phyloP scores from a whole-genome alignment of 306 rosid genomes.

The Pueraria montana region DNA sequence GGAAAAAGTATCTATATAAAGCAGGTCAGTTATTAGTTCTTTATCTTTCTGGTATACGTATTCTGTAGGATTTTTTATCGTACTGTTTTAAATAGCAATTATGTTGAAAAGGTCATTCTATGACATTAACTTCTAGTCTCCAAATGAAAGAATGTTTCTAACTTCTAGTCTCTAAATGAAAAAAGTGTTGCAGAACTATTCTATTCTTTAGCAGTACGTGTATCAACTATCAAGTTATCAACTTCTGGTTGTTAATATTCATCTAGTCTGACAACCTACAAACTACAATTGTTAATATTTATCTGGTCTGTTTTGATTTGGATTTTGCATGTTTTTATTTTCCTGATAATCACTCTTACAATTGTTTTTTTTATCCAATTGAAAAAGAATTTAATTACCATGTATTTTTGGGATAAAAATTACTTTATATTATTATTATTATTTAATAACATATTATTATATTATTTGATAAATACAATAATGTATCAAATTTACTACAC shows the following conservation, averaged over 20 bases:
- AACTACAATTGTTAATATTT: neutral
- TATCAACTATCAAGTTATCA: slow-evolving; percentile 7
- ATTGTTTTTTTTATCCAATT: neutral
- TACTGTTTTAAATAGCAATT: slow-evolving; percentile 31
- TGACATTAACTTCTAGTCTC: slow-evolving; percentile 9
- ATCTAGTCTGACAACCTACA: slow-evolving; percentile 35
- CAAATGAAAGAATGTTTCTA: slow-evolving; percentile 8
- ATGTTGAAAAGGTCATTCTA: slow-evolving; percentile 34
- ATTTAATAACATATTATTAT: neutral
- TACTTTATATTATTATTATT: neutral
- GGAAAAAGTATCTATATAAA: slow-evolving; percentile 98
- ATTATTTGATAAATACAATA: neutral
- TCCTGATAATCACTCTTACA: neutral
- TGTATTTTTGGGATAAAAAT: neutral
- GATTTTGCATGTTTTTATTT: neutral
- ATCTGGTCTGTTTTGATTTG: neutral
- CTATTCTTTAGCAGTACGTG: neutral
- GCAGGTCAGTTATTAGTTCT: slow-evolving; percentile 69
- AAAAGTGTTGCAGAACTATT: slow-evolving; percentile 29
- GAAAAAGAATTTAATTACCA: neutral
- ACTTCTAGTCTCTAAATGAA: neutral
- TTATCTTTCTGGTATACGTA: slow-evolving; percentile 33
- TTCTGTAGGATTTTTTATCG: slow-evolving; percentile 12
- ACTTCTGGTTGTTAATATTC: slow-evolving; percentile 14
- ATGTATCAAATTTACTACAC: neutral